phyloP scores from a whole-genome alignment of 768 basidiomycete species.

The Strobilomyces echinocephalus region DNA sequence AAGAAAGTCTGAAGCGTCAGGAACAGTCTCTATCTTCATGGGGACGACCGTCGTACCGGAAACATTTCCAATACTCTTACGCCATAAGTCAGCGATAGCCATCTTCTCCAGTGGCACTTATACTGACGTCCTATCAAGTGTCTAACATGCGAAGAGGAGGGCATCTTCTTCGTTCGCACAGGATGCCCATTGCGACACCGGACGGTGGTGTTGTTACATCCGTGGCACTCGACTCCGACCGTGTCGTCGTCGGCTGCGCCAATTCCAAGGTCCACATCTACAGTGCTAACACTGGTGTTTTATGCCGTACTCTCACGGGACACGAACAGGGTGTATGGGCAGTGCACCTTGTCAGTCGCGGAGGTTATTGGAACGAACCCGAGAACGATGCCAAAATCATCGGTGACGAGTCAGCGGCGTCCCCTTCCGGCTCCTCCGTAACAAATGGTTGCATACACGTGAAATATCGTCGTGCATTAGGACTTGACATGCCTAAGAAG shows the following conservation, averaged over 20 bases:
- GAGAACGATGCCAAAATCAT: conserved; percentile 5
- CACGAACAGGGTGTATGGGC: conserved; percentile 94
- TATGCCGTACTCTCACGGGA: conserved; percentile 72
- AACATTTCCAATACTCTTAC: conserved; percentile 70
- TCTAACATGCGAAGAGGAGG: conserved; percentile 80
- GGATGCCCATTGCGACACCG: conserved; percentile 38
- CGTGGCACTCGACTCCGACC: conserved; percentile 75
- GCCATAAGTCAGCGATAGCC: conserved; percentile 51
- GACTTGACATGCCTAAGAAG: conserved; percentile 33
- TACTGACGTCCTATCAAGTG: conserved; percentile 39
- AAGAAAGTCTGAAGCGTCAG: conserved; percentile 27
- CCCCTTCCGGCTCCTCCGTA: not conserved
- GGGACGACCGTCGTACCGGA: conserved; percentile 48
- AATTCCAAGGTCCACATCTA: conserved; percentile 84
- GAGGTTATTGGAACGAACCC: conserved; percentile 41
- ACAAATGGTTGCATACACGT: conserved; percentile 25
- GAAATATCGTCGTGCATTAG: conserved; percentile 47
- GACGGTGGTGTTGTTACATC: conserved; percentile 77
- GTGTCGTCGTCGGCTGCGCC: conserved; percentile 86
- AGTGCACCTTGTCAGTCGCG: conserved; percentile 68
- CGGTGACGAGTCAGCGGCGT: conserved; percentile 3
- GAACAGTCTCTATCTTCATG: conserved; percentile 24
- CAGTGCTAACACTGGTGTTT: conserved; percentile 70
- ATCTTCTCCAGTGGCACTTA: not conserved
- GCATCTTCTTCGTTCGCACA: conserved; percentile 60